phyloP scores from a whole-genome alignment of 2,329 filamentous ascomycete species.

The Aspergillus sp. region DNA sequence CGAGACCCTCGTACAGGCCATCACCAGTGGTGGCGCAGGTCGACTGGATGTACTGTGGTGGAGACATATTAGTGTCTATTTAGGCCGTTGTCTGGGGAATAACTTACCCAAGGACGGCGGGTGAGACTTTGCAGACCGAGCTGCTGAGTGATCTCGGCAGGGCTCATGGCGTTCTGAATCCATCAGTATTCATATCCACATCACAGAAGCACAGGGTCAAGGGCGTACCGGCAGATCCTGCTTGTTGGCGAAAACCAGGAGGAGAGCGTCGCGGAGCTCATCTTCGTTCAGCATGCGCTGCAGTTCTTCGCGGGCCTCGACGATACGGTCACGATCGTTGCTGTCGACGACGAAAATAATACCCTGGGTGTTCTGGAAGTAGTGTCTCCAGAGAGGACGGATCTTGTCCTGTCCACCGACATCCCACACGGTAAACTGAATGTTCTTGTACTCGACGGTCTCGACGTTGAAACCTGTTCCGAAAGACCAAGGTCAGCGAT shows the following conservation, averaged over 20 bases:
- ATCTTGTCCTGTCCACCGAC: slow-evolving; percentile 99
- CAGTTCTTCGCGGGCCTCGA: slow-evolving; percentile 93
- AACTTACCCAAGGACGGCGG: slow-evolving; percentile 95
- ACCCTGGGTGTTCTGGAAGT: slow-evolving; percentile 99
- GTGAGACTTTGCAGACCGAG: slow-evolving; percentile 98
- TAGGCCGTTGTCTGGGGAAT: slow-evolving; percentile 5
- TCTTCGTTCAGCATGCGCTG: slow-evolving; percentile 99
- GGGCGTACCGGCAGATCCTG: slow-evolving; percentile 89
- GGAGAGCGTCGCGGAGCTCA: slow-evolving; percentile 93
- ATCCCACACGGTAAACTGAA: slow-evolving; percentile 99
- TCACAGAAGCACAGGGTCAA: background rate
- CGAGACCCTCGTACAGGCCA: slow-evolving; percentile 98
- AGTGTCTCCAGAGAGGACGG: slow-evolving; percentile 97
- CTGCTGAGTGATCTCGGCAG: slow-evolving; percentile 99
- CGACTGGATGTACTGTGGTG: slow-evolving; percentile 88
- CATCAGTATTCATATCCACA: slow-evolving; percentile 26
- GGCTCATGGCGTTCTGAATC: slow-evolving; percentile 94
- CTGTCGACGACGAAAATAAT: slow-evolving; percentile 99
- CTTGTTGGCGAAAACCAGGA: slow-evolving; percentile 99
- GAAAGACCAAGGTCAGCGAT: slow-evolving; percentile 1
- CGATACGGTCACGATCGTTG: slow-evolving; percentile 97
- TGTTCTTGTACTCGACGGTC: slow-evolving; percentile 99
- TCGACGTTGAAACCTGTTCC: slow-evolving; percentile 93
- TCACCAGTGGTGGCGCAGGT: slow-evolving; percentile 98
- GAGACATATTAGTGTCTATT: slow-evolving; percentile 17